Conservation (phyloP, 1,139 yeast species). For the Pichia sp. region DNA sequence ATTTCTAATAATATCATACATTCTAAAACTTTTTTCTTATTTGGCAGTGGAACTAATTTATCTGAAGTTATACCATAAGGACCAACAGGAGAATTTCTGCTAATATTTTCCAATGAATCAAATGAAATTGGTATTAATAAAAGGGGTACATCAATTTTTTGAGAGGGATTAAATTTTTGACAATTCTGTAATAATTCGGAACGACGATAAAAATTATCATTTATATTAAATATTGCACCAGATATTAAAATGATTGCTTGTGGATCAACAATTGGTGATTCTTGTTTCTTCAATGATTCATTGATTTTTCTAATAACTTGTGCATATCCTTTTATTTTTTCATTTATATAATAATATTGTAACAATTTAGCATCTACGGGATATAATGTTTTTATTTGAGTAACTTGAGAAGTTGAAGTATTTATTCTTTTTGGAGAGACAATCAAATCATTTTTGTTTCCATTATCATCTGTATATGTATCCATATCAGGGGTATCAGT, state of each 20-base stretch:
- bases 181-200: conserved; percentile 40
- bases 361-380: conserved; percentile 26
- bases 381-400: conserved; percentile 3
- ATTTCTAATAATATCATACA: conserved; percentile 35
- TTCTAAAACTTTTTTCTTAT: conserved; percentile 29
- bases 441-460: too few relatives aligned
- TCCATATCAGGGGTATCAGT: too few relatives aligned
- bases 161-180: conserved; percentile 36
- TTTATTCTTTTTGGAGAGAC: too few relatives aligned
- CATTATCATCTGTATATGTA: too few relatives aligned
- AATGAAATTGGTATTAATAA: conserved; percentile 28
- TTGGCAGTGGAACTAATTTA: conserved; percentile 17
- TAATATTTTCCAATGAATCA: conserved; percentile 30
- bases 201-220: conserved; percentile 41
- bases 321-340: conserved; percentile 24
- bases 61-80: conserved; percentile 8
- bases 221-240: conserved; percentile 44
- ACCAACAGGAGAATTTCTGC: conserved; percentile 10
- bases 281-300: conserved; percentile 15
- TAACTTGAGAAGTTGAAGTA: too few relatives aligned
- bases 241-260: conserved; percentile 32
- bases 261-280: conserved; percentile 24
- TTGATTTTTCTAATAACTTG: conserved; percentile 23
- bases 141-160: conserved; percentile 29
- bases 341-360: conserved; percentile 30